Evolutionary conservation across 805 yeast genomes (phyloP).

Genomic region (Millerozyma acaciae): DNA sequence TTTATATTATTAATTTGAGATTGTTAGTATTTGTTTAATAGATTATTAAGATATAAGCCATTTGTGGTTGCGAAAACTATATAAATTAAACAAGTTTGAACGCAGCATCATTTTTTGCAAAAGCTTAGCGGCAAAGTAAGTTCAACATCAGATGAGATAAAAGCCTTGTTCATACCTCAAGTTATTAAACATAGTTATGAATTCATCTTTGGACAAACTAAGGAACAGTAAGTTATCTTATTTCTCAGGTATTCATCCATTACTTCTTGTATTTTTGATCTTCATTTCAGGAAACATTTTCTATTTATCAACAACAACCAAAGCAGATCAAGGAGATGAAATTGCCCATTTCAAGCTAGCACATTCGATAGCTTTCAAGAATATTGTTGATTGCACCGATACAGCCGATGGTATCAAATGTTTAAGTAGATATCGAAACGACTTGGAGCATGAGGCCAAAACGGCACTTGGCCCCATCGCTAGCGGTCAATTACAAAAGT

Average conservation of each 20-base stretch:
- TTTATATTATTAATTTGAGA: no score
- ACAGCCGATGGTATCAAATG: conserved; percentile 15
- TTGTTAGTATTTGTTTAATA: conserved; percentile 4
- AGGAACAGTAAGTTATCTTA: background rate
- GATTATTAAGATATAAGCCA: conserved; percentile 1
- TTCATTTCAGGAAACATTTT: conserved; percentile 4
- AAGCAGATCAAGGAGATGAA: conserved; percentile 2
- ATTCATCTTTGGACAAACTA: background rate
- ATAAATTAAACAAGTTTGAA: background rate
- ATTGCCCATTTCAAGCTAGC: conserved; percentile 5
- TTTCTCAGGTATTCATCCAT: conserved; percentile 4
- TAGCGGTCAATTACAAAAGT: conserved; percentile 13
- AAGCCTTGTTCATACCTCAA: no score
- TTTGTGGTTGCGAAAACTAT: conserved; percentile 9
- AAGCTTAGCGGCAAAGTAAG: no score
- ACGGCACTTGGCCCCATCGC: conserved; percentile 4
- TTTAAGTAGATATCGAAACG: conserved; percentile 10
- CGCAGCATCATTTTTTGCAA: background rate
- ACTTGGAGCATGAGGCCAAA: conserved; percentile 9
- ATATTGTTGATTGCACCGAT: conserved; percentile 17
- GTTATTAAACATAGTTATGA: background rate
- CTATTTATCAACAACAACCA: conserved; percentile 2
- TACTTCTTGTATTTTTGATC: conserved; percentile 1
- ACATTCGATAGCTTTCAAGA: conserved; percentile 8
- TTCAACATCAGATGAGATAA: no score